These are phyloP conservation scores for Zymoseptoria crescenta DNA, from an alignment of 2,329 filamentous ascomycete genomes.

Conservation along the genomic window DNA sequence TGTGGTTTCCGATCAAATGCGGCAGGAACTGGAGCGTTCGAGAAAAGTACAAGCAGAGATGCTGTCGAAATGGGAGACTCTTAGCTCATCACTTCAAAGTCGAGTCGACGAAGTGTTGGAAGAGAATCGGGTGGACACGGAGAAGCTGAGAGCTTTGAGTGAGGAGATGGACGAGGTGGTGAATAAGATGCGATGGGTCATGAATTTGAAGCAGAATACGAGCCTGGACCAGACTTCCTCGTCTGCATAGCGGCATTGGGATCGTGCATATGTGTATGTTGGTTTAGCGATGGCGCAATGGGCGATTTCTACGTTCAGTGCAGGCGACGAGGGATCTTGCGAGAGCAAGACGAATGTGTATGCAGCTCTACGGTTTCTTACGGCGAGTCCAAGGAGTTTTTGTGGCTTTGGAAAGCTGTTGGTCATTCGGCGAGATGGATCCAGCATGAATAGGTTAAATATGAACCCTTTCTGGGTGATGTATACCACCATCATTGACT, in stretches of 20 bases:
- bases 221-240: constrained; percentile 1
- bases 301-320: not conserved
- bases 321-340: not conserved
- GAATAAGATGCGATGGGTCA: constrained; percentile 64
- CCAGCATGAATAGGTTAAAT: not conserved
- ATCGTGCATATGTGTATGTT: not conserved
- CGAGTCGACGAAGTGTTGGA: constrained; percentile 52
- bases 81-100: constrained; percentile 58
- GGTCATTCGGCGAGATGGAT: not conserved
- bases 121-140: constrained; percentile 49
- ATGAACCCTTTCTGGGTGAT: not conserved
- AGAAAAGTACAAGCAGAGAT: constrained; percentile 57
- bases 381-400: not conserved
- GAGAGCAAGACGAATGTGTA: not conserved
- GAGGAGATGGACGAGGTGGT: constrained; percentile 53
- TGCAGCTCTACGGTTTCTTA: not conserved
- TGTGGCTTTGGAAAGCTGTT: not conserved
- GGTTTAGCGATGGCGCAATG: not conserved
- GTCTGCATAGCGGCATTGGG: not conserved
- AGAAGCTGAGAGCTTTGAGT: constrained; percentile 50
- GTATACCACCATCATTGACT: not conserved
- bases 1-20: constrained; percentile 65
- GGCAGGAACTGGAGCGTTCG: constrained; percentile 57
- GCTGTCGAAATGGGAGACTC: constrained; percentile 51
- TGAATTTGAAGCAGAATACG: constrained; percentile 52